Evolutionary conservation across 345 rosid species (phyloP).

Genomic region (Euphorbia lathyris): DNA sequence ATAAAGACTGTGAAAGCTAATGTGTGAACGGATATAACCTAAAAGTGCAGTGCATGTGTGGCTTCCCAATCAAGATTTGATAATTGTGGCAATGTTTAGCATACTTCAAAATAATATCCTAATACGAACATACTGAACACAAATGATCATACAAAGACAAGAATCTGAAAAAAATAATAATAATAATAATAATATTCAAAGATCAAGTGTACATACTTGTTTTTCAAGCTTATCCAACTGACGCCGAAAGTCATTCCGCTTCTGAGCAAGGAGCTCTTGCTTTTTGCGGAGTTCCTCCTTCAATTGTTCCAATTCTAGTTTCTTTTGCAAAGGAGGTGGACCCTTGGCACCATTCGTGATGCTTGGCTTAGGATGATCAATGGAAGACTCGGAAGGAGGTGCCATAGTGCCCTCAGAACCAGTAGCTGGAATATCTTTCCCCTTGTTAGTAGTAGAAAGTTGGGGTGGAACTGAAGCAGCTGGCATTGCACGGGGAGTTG

Average conservation of each 20-base stretch:
- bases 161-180: not conserved
- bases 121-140: not conserved
- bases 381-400: slow-evolving; percentile 38
- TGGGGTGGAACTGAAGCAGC: slow-evolving; percentile 39
- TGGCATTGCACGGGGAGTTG: slow-evolving; percentile 39
- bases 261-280: slow-evolving; percentile 88
- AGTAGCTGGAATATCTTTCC: slow-evolving; percentile 45
- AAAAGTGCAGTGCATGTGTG: not conserved
- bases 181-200: not conserved
- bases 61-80: slow-evolving; percentile 1
- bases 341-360: slow-evolving; percentile 49
- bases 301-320: slow-evolving; percentile 74
- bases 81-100: not conserved
- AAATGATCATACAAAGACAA: not conserved
- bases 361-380: slow-evolving; percentile 49
- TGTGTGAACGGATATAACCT: no score
- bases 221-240: slow-evolving; percentile 66
- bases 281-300: slow-evolving; percentile 86
- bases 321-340: slow-evolving; percentile 60
- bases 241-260: slow-evolving; percentile 70
- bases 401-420: slow-evolving; percentile 33
- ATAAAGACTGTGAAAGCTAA: not conserved
- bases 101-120: not conserved
- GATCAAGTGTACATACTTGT: slow-evolving; percentile 38
- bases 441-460: slow-evolving; percentile 39